Evolutionary conservation across 306 rosid species (phyloP).

Genomic region (Sindora glabra): DNA sequence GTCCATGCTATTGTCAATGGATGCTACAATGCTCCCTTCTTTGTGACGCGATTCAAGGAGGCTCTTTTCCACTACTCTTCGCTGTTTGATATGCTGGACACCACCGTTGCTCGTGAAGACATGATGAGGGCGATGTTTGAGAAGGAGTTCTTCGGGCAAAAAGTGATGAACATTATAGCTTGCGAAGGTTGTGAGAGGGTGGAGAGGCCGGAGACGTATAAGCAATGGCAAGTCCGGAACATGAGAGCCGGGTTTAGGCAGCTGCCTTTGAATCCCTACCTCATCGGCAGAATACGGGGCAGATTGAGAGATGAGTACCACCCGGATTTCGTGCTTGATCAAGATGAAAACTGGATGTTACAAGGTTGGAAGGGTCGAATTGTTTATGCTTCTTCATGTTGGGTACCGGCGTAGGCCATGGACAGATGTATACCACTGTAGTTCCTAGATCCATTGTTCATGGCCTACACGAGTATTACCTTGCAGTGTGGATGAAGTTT

Average conservation of each 20-base stretch:
- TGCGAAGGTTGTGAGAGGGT: conserved; percentile 63
- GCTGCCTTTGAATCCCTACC: conserved; percentile 35
- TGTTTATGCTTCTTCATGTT: conserved; percentile 41
- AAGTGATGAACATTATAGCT: conserved; percentile 44
- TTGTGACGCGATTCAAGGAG: conserved; percentile 60
- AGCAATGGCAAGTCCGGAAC: conserved; percentile 56
- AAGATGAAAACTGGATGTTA: conserved; percentile 59
- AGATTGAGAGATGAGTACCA: conserved; percentile 29
- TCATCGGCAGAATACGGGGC: conserved; percentile 29
- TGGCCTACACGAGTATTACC: too few relatives aligned
- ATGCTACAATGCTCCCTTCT: conserved; percentile 54
- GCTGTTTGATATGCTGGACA: conserved; percentile 48
- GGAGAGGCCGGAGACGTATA: conserved; percentile 58
- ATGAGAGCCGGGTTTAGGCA: conserved; percentile 48
- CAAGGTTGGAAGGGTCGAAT: conserved; percentile 78
- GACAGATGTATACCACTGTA: too few relatives aligned
- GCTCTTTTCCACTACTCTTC: conserved; percentile 57
- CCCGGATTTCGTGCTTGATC: conserved; percentile 44
- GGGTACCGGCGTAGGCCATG: conserved; percentile 37
- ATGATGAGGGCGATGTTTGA: conserved; percentile 47
- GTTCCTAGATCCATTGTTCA: too few relatives aligned
- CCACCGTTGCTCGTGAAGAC: conserved; percentile 30
- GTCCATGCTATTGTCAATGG: conserved; percentile 36
- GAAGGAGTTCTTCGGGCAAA: conserved; percentile 45
- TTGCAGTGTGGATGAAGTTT: too few relatives aligned